Conservation (phyloP, 1,284 basidiomycete genomes). For the Meira miltonrushii region DNA sequence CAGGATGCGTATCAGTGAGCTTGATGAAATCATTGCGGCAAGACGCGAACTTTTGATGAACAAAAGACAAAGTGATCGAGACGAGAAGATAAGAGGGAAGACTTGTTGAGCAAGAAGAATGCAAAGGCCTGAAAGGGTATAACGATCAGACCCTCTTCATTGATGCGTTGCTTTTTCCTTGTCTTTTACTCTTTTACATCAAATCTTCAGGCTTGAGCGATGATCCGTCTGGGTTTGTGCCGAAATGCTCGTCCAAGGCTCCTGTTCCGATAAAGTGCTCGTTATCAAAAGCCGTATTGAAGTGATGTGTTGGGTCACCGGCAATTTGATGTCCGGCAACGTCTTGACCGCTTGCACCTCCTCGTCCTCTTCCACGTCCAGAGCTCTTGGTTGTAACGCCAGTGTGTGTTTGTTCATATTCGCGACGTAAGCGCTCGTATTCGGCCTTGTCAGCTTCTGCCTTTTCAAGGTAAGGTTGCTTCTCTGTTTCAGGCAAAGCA, state of each 20-base stretch:
- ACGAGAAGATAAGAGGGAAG: not conserved
- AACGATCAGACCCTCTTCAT: not conserved
- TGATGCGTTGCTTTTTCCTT: not conserved
- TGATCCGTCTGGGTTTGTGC: conserved; percentile 2
- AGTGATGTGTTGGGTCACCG: not conserved
- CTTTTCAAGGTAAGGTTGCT: conserved; percentile 54
- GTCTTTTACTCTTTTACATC: not conserved
- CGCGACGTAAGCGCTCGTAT: conserved; percentile 41
- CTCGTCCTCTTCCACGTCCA: not conserved
- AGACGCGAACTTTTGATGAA: not conserved
- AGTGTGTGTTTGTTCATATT: conserved; percentile 30
- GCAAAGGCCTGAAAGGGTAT: not conserved
- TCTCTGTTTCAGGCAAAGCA: conserved; percentile 80
- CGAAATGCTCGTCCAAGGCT: conserved; percentile 7
- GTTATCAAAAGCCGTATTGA: conserved; percentile 4
- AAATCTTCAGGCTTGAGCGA: conserved; percentile 6
- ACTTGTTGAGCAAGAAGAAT: not conserved
- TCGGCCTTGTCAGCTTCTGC: conserved; percentile 44
- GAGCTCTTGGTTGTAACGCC: not conserved
- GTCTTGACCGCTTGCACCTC: not conserved
- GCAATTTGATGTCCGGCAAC: not conserved
- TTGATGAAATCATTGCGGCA: no score
- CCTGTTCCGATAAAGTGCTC: conserved; percentile 8
- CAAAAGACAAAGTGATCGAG: not conserved
- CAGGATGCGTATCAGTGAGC: not conserved